Evolutionary conservation across 2,329 filamentous ascomycete species (phyloP).

Genomic region (Rhynchosporium graminicola): DNA sequence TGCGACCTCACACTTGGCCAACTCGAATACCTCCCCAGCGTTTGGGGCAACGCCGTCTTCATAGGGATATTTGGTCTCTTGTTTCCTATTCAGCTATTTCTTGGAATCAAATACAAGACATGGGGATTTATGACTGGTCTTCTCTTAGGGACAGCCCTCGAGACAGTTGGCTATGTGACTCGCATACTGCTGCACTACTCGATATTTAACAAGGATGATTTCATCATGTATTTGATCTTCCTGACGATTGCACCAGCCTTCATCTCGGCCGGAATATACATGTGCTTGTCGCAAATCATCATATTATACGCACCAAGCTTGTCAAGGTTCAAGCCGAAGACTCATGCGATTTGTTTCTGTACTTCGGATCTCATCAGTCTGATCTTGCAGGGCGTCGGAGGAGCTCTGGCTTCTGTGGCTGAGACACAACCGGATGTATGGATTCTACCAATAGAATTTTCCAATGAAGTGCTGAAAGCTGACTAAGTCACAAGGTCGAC

Average conservation of each 20-base stretch:
- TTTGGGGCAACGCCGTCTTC: conserved; percentile 55
- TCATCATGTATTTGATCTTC: conserved; percentile 58
- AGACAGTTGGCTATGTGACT: conserved; percentile 59
- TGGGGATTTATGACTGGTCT: conserved; percentile 58
- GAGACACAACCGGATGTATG: conserved; percentile 15
- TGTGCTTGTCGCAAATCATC: conserved; percentile 54
- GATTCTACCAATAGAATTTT: neutral
- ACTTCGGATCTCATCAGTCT: conserved; percentile 60
- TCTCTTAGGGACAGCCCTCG: conserved; percentile 51
- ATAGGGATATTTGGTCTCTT: conserved; percentile 52
- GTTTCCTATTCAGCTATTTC: conserved; percentile 49
- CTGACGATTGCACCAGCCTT: conserved; percentile 65
- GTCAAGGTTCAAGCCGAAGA: conserved; percentile 46
- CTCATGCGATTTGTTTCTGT: conserved; percentile 58
- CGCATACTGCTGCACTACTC: conserved; percentile 56
- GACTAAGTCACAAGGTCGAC: conserved; percentile 32
- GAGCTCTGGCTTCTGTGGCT: conserved; percentile 54
- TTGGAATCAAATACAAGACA: conserved; percentile 54
- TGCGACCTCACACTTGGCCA: conserved; percentile 23
- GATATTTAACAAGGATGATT: conserved; percentile 48
- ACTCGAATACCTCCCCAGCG: conserved; percentile 49
- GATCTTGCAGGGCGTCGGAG: conserved; percentile 58
- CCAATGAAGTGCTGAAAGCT: neutral
- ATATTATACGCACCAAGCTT: conserved; percentile 47
- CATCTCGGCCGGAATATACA: conserved; percentile 60